Percentiles rank a stretch among this genome's conserved stretches.
phyloP scores from a whole-genome alignment of 192 early-diverging fungal genomes.

The Diversispora eburnea region DNA sequence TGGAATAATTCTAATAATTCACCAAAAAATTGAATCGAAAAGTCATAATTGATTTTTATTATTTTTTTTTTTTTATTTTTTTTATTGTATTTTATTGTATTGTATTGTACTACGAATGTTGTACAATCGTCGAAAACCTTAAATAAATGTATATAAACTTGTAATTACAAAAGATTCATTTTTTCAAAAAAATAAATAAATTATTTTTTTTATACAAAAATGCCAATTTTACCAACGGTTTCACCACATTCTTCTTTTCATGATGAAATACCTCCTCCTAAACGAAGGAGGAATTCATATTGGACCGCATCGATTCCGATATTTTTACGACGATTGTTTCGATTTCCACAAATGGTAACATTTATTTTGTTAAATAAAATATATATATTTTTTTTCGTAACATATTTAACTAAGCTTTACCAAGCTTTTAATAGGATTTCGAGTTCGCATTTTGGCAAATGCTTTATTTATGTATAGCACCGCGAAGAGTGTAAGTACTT shows the following conservation, averaged over 20 bases:
- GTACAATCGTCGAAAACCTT: no score
- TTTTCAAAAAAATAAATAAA: not conserved
- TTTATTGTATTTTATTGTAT: no score
- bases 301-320: slow-evolving; percentile 44
- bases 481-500: slow-evolving; percentile 70
- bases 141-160: not conserved
- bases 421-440: slow-evolving; percentile 3
- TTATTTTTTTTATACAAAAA: not conserved
- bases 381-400: not conserved
- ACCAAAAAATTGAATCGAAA: no score
- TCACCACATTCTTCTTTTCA: slow-evolving; percentile 14
- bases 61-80: no score
- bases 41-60: no score
- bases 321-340: slow-evolving; percentile 49
- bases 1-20: no score
- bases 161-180: not conserved
- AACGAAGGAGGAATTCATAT: slow-evolving; percentile 4
- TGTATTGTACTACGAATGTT: no score
- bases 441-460: slow-evolving; percentile 87
- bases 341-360: slow-evolving; percentile 80
- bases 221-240: slow-evolving; percentile 31
- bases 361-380: slow-evolving; percentile 19
- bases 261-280: not conserved
- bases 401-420: not conserved
- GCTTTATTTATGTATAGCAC: slow-evolving; percentile 77